Conservation (phyloP, 2,329 filamentous ascomycete species). For the Alternaria brassicicola region DNA sequence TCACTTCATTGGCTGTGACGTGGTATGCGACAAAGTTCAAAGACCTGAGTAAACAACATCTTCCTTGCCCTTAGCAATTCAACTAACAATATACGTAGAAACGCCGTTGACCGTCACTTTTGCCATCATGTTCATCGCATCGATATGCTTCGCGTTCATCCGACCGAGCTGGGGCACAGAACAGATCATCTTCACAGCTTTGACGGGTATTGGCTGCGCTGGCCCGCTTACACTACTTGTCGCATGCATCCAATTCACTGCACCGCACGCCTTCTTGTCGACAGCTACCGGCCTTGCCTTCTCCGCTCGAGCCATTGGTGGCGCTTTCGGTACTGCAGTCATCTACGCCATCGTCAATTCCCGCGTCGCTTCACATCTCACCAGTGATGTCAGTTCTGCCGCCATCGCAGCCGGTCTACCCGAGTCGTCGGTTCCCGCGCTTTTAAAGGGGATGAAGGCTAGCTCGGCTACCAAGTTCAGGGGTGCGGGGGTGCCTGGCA, state of each 20-base stretch:
- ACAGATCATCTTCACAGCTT: slow-evolving; percentile 36
- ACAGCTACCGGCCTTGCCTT: slow-evolving; percentile 44
- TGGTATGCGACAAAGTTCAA: slow-evolving; percentile 39
- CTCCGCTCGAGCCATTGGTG: slow-evolving; percentile 42
- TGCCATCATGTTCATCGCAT: slow-evolving; percentile 34
- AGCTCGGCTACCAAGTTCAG: slow-evolving; percentile 19
- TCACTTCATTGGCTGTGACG: slow-evolving; percentile 31
- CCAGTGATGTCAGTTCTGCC: slow-evolving; percentile 26
- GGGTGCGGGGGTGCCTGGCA: slow-evolving; percentile 20
- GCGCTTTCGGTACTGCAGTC: slow-evolving; percentile 41
- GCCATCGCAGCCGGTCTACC: slow-evolving; percentile 34
- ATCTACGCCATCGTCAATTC: slow-evolving; percentile 40
- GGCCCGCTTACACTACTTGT: slow-evolving; percentile 43
- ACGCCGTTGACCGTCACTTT: slow-evolving; percentile 37
- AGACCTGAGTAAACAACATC: slow-evolving; percentile 31
- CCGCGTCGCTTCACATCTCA: slow-evolving; percentile 28
- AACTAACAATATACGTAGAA: slow-evolving; percentile 11
- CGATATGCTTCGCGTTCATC: slow-evolving; percentile 37
- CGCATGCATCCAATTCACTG: slow-evolving; percentile 41
- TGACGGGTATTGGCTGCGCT: slow-evolving; percentile 36
- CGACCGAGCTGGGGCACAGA: slow-evolving; percentile 30
- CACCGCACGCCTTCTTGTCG: slow-evolving; percentile 38
- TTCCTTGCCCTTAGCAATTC: not conserved
- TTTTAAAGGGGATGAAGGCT: slow-evolving; percentile 29
- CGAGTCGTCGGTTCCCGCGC: slow-evolving; percentile 18